A percentile compares a stretch with the other conserved stretches of the same genome.
phyloP scores from a whole-genome alignment of 352 stramenopile genomes.

The Globisporangium splendens region DNA sequence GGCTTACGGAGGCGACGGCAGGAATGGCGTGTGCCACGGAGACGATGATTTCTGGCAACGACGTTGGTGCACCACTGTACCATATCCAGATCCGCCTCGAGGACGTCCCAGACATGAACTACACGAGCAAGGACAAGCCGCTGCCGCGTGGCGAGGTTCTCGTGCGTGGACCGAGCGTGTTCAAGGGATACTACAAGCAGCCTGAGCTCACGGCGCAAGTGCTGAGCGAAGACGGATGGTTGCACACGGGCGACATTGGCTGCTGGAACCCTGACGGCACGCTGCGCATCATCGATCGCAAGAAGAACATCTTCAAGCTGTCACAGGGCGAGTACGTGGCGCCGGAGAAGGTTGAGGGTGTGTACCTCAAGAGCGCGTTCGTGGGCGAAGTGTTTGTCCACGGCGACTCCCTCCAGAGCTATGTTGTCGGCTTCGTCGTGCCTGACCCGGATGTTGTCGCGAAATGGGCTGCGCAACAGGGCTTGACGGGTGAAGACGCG shows the following conservation, averaged over 20 bases:
- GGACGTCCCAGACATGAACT: conserved; percentile 97
- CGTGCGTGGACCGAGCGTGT: conserved; percentile 79
- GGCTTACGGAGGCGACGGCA: conserved; percentile 87
- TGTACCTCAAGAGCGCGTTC: conserved; percentile 89
- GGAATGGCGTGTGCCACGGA: conserved; percentile 35
- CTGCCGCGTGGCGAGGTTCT: conserved; percentile 83
- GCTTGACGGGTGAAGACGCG: conserved; percentile 22
- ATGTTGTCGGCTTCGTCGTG: conserved; percentile 92
- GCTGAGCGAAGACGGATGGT: conserved; percentile 92
- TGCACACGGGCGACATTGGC: conserved; percentile 96
- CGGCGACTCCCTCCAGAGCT: conserved; percentile 93
- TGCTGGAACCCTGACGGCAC: conserved; percentile 91
- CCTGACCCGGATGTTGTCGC: conserved; percentile 88
- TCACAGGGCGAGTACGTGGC: conserved; percentile 95
- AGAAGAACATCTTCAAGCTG: conserved; percentile 95
- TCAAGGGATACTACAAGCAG: conserved; percentile 95
- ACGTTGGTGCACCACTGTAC: conserved; percentile 89
- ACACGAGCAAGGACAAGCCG: conserved; percentile 59
- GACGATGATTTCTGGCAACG: conserved; percentile 50
- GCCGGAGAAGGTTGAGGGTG: conserved; percentile 95
- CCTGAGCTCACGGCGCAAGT: conserved; percentile 86
- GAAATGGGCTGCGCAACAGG: conserved; percentile 65
- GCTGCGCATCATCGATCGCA: conserved; percentile 88
- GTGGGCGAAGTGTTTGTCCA: conserved; percentile 94
- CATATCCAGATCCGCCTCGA: conserved; percentile 90